Conservation (phyloP, 2,329 filamentous ascomycete species). For the Aspergillus tanneri region DNA sequence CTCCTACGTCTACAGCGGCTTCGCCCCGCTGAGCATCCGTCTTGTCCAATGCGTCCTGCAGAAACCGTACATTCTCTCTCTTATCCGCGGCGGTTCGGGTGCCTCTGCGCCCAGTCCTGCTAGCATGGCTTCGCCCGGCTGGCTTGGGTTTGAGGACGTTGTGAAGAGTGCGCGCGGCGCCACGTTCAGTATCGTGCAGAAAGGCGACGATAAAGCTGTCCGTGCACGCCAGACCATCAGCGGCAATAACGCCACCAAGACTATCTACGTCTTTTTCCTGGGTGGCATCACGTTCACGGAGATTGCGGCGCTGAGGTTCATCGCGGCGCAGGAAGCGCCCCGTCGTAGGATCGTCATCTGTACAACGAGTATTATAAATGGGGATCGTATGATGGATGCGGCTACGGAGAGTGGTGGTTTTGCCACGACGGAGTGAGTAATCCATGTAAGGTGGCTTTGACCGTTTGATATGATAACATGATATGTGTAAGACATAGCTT, state of each 20-base stretch:
- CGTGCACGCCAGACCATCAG: slow-evolving; percentile 81
- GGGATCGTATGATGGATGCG: slow-evolving; percentile 82
- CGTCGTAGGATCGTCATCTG: slow-evolving; percentile 85
- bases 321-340: slow-evolving; percentile 78
- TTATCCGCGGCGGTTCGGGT: slow-evolving; percentile 64
- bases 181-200: slow-evolving; percentile 89
- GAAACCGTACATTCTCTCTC: slow-evolving; percentile 75
- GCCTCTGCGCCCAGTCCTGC: slow-evolving; percentile 48
- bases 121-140: slow-evolving; percentile 69
- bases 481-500: too few relatives aligned
- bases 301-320: slow-evolving; percentile 88
- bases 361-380: slow-evolving; percentile 87
- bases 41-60: slow-evolving; percentile 91
- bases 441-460: too few relatives aligned
- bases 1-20: slow-evolving; percentile 97
- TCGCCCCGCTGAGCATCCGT: slow-evolving; percentile 86
- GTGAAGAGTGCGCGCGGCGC: slow-evolving; percentile 83
- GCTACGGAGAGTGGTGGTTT: slow-evolving; percentile 72
- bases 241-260: slow-evolving; percentile 73
- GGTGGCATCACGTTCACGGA: slow-evolving; percentile 97
- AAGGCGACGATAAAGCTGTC: slow-evolving; percentile 87
- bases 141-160: slow-evolving; percentile 90
- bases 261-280: slow-evolving; percentile 92
- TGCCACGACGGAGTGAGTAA: slow-evolving; percentile 37
- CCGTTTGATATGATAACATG: too few relatives aligned